Base-by-base conservation (phyloP, 192 early-diverging fungal genomes). In the Gonapodya sp. region DNA sequence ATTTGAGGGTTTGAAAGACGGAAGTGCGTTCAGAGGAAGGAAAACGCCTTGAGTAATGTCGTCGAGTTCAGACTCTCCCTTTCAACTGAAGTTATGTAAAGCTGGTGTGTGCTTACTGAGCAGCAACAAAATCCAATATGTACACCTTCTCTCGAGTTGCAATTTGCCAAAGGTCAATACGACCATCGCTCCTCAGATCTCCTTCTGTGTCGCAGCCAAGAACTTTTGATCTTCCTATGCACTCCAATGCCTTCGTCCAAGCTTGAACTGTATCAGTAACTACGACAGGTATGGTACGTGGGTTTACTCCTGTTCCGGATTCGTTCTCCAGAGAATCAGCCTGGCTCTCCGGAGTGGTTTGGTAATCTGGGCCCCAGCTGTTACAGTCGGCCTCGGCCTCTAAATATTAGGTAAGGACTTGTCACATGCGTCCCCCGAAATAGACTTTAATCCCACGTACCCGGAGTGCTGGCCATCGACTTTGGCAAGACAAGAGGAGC, bases 91-190 rank as follows among this genome's bases (percentile, higher is more conserved):
- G 24, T 16, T 24, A 64, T 64, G 8, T 64, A 24, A 8, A 16
- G 46, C 8, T 64, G 24, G 24, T 64, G 46, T 16, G 8, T 64
- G 8, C 8, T 24, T 64, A 16, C 8, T 16, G 18, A 34, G 75
- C 75, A 18, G 75, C 75, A 34, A 77, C 75, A 77, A 77, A 77
- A 33, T 77, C 75, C 75, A 77, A 33, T 14, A 77, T 18, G 75
- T 32, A 77, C 8, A 77, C 75, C 8, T 18, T 34, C 18, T 8
- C 14, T 2, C 8, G 75, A 14, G 75, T 77, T 33, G 75, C 18
- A 16, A 77, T 34, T 33, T 77, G 75, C 75, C 75, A 77, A 77
- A 77, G 75, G 31, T 33, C 16, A 33, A 77, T 2, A 18, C 75
- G 75, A 16, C 75, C 75, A 34, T 33, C 75, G 18, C 30, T 18